These are phyloP conservation scores for Amphicarpaea edgeworthii DNA, from an alignment of 306 rosid genomes.

Conservation along the genomic window DNA sequence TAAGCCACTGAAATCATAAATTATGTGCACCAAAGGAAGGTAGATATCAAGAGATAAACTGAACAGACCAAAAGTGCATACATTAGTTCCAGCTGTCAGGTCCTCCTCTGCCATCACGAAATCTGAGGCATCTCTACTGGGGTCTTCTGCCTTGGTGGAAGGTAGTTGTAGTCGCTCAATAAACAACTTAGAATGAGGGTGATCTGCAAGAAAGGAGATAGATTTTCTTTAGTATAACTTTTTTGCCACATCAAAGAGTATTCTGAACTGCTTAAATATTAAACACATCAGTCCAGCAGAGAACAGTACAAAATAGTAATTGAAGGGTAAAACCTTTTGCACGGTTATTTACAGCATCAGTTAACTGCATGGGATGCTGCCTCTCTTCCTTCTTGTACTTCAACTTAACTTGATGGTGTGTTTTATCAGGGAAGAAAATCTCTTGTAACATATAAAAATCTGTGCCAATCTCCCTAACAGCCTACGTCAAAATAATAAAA, in stretches of 20 bases:
- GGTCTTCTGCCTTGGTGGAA: constrained; percentile 66
- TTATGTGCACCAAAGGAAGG: constrained; percentile 13
- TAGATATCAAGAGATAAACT: constrained; percentile 36
- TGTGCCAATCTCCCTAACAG: constrained; percentile 73
- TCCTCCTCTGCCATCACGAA: constrained; percentile 55
- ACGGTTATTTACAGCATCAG: constrained; percentile 66
- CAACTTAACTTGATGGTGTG: constrained; percentile 74
- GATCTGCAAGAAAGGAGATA: constrained; percentile 57
- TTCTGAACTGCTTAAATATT: constrained; percentile 21
- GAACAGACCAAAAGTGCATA: constrained; percentile 52
- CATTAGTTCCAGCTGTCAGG: constrained; percentile 52
- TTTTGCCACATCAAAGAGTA: constrained; percentile 9
- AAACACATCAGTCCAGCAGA: not conserved
- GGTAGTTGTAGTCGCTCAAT: constrained; percentile 69
- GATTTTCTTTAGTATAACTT: constrained; percentile 28
- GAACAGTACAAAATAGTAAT: constrained; percentile 32
- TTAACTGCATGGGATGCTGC: constrained; percentile 62
- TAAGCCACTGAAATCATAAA: constrained; percentile 26
- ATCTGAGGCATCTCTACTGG: constrained; percentile 54
- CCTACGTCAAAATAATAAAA: constrained; percentile 51
- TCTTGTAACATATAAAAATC: constrained; percentile 81
- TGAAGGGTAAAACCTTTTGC: constrained; percentile 58
- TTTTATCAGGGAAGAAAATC: constrained; percentile 66
- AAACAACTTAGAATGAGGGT: constrained; percentile 58
- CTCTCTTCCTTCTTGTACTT: constrained; percentile 86